A percentile compares a stretch with the other conserved stretches of the same genome.
These are phyloP conservation scores for Boletus sensibilis DNA, from an alignment of 768 basidiomycete species.

Conservation along the genomic window DNA sequence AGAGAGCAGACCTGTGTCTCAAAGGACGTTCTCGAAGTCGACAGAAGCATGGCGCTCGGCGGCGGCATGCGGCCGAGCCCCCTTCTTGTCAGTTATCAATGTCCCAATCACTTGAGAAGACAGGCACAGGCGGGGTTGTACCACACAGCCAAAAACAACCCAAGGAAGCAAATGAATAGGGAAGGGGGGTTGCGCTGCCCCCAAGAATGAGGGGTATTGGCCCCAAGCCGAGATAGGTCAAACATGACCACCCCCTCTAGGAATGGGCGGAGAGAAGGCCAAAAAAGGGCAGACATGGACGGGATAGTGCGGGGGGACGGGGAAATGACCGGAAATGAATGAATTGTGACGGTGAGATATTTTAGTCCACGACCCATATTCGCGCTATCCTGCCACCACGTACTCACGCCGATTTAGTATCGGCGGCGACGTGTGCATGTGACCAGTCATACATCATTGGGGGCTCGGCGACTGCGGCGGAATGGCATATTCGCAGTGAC, in stretches of 20 bases:
- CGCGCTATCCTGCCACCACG: neutral
- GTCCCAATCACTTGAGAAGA: neutral
- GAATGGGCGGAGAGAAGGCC: constrained; percentile 1
- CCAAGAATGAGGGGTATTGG: neutral
- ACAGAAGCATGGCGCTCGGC: neutral
- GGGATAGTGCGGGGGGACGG: neutral
- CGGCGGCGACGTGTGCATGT: neutral
- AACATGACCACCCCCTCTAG: neutral
- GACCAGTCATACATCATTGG: neutral
- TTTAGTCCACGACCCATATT: neutral
- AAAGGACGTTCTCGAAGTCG: neutral
- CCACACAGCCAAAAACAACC: constrained; percentile 2
- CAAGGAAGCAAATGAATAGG: neutral
- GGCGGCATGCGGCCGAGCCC: neutral
- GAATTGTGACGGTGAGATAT: neutral
- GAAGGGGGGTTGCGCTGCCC: neutral
- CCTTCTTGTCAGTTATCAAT: neutral
- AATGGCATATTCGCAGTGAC: neutral
- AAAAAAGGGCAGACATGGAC: constrained; percentile 1
- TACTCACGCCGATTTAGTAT: neutral
- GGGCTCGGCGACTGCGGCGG: neutral
- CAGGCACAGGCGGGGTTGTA: neutral
- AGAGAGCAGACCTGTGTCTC: neutral
- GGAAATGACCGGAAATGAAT: neutral
- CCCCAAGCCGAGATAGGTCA: neutral